phyloP scores from a whole-genome alignment of 768 basidiomycete genomes.

The Rhizopogon vesiculosus region DNA sequence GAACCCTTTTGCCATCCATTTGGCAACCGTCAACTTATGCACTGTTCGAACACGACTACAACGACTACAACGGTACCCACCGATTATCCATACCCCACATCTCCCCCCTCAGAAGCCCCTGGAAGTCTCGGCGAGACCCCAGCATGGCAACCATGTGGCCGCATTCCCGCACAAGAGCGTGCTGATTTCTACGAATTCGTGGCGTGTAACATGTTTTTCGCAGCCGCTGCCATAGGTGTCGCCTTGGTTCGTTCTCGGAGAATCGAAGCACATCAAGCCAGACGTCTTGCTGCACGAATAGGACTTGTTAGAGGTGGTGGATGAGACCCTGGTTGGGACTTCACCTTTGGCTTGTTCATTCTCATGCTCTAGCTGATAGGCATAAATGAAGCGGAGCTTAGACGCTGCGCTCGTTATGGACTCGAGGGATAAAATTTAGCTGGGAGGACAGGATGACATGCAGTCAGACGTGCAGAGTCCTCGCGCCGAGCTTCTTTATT shows the following conservation, averaged over 20 bases:
- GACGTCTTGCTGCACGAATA: constrained; percentile 82
- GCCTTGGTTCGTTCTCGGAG: constrained; percentile 66
- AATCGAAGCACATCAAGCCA: constrained; percentile 69
- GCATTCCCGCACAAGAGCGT: constrained; percentile 72
- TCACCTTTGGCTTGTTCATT: neutral
- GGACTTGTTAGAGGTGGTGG: constrained; percentile 49
- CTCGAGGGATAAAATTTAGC: neutral
- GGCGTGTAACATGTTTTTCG: constrained; percentile 76
- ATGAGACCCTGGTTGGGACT: neutral
- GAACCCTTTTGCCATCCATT: constrained; percentile 96
- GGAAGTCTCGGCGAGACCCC: constrained; percentile 50
- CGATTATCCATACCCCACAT: constrained; percentile 8
- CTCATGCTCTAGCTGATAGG: neutral
- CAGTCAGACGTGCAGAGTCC: neutral
- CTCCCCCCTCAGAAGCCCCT: constrained; percentile 7
- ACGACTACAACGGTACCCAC: constrained; percentile 14
- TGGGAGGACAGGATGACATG: neutral
- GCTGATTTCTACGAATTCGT: constrained; percentile 91
- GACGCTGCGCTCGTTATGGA: neutral
- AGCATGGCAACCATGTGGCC: constrained; percentile 93
- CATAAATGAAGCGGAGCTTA: neutral
- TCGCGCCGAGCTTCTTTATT: neutral
- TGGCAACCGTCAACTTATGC: constrained; percentile 86
- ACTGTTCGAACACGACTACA: constrained; percentile 48
- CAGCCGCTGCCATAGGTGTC: constrained; percentile 56